phyloP scores from a whole-genome alignment of 768 basidiomycete genomes.

The Phaffia australis region DNA sequence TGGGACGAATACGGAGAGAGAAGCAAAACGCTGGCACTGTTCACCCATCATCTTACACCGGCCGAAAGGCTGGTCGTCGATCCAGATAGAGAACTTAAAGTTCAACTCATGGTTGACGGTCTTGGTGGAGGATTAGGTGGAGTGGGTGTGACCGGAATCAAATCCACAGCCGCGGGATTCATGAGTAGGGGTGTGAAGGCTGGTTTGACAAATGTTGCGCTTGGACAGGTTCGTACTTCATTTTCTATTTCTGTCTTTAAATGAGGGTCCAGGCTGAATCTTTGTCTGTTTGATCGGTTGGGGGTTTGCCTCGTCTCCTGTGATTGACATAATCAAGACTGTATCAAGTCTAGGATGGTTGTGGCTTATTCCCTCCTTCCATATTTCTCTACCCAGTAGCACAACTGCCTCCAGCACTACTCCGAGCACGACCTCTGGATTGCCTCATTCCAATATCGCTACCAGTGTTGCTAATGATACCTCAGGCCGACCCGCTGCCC shows the following conservation, averaged over 20 bases:
- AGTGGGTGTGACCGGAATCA: background rate
- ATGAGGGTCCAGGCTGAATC: conserved; percentile 42
- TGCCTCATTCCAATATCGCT: conserved; percentile 31
- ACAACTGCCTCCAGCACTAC: conserved; percentile 24
- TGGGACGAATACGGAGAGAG: conserved; percentile 20
- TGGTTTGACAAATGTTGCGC: conserved; percentile 8
- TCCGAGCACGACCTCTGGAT: conserved; percentile 18
- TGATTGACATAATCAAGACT: conserved; percentile 30
- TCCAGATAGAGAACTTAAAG: conserved; percentile 22
- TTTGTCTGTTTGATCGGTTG: conserved; percentile 67
- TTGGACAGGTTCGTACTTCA: conserved; percentile 16
- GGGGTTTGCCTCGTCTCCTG: conserved; percentile 53
- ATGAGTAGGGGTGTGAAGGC: conserved; percentile 8
- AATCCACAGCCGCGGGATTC: background rate
- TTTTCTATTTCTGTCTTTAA: background rate
- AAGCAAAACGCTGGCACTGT: conserved; percentile 11
- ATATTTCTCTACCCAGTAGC: conserved; percentile 50
- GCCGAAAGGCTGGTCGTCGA: conserved; percentile 4
- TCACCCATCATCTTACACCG: conserved; percentile 21
- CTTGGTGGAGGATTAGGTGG: conserved; percentile 8
- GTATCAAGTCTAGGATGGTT: conserved; percentile 66
- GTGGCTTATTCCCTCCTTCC: conserved; percentile 78
- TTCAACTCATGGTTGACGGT: conserved; percentile 10
- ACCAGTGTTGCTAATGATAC: conserved; percentile 46
- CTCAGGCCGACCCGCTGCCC: conserved; percentile 57